Conservation (phyloP, 257 asterid genomes). For the Sherardia arvensis region DNA sequence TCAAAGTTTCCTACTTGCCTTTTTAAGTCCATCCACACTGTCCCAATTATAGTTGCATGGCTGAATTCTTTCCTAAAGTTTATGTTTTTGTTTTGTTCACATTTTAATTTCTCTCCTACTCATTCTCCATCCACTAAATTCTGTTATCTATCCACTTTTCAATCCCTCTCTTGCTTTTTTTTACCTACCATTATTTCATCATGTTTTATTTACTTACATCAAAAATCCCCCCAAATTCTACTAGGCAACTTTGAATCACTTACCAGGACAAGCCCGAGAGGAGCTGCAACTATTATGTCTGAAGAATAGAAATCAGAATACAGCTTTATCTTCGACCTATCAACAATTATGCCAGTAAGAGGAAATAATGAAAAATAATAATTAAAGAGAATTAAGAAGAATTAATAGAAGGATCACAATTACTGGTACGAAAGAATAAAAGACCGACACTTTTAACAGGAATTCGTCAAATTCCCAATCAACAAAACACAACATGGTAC, state of each 20-base stretch:
- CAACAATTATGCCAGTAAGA: slow-evolving; percentile 9
- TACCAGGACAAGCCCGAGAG: slow-evolving; percentile 84
- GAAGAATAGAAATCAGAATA: slow-evolving; percentile 83
- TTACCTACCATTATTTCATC: too few species aligned
- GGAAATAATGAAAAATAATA: not conserved
- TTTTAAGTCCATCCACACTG: too few species aligned
- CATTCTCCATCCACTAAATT: too few species aligned
- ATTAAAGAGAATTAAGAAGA: not conserved
- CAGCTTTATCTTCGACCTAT: slow-evolving; percentile 56
- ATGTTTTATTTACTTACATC: not conserved
- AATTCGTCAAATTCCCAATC: not conserved
- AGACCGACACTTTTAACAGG: not conserved
- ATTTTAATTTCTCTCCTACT: too few species aligned
- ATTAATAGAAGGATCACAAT: not conserved
- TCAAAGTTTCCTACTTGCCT: too few species aligned
- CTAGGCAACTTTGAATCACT: slow-evolving; percentile 15
- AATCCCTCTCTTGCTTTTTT: too few species aligned
- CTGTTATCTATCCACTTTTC: too few species aligned
- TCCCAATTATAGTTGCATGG: too few species aligned
- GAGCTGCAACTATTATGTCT: slow-evolving; percentile 91
- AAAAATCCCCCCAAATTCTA: not conserved
- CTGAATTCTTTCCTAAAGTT: too few species aligned
- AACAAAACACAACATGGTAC: not conserved
- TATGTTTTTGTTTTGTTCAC: too few species aligned
- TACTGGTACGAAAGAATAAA: too few species aligned